Evolutionary conservation across 2,329 filamentous ascomycete species (phyloP).

Genomic region (Penicillium sclerotigenum): DNA sequence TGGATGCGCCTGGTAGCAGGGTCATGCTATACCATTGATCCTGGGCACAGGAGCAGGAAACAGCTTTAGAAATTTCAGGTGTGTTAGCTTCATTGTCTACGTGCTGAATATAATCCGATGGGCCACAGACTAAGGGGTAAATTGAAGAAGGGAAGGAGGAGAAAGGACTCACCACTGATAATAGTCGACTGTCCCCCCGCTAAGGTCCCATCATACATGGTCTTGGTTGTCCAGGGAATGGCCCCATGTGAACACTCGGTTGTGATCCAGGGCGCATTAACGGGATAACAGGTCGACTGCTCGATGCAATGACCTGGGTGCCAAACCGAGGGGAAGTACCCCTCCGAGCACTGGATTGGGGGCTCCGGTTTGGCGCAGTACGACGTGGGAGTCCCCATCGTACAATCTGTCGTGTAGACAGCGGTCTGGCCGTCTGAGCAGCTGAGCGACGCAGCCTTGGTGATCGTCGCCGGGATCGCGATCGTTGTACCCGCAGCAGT

Average conservation of each 20-base stretch:
- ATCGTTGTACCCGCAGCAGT: not conserved
- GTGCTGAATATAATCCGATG: not conserved
- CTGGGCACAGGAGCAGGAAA: conserved; percentile 22
- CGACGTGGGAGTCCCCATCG: conserved; percentile 21
- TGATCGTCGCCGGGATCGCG: not conserved
- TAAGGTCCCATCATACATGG: conserved; percentile 21
- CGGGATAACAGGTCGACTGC: conserved; percentile 22
- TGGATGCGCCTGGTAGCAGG: conserved; percentile 2
- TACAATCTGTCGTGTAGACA: conserved; percentile 27
- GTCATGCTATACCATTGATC: conserved; percentile 27
- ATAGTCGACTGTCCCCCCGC: conserved; percentile 19
- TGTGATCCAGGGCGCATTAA: conserved; percentile 23
- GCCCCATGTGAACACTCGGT: conserved; percentile 25
- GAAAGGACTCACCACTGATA: conserved; percentile 19
- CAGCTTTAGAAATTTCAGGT: conserved; percentile 1
- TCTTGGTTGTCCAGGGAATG: conserved; percentile 18
- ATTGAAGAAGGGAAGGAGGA: not conserved
- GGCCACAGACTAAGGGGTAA: not conserved
- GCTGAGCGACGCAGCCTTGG: conserved; percentile 10
- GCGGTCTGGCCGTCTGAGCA: conserved; percentile 23
- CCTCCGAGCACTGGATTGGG: conserved; percentile 19
- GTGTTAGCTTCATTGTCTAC: not conserved
- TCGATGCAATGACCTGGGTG: conserved; percentile 27
- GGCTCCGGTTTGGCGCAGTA: conserved; percentile 21
- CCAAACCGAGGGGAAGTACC: conserved; percentile 25